phyloP scores from a whole-genome alignment of 2,329 filamentous ascomycete genomes.

The Colletotrichum graminicola region DNA sequence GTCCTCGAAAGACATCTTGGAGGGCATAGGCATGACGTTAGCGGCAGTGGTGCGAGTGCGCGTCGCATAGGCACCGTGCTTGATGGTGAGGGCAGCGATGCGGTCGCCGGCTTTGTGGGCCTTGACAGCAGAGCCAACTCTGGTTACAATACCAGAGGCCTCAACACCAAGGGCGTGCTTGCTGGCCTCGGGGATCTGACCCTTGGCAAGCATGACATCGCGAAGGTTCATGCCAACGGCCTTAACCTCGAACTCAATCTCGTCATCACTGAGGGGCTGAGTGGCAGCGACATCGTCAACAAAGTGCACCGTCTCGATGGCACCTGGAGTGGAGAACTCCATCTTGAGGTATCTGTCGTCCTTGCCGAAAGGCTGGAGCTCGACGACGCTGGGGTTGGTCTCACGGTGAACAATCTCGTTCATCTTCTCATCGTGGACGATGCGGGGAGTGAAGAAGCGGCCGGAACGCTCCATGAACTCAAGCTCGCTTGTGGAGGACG shows the following conservation, averaged over 20 bases:
- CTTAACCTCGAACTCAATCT: conserved; percentile 59
- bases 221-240: conserved; percentile 60
- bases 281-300: conserved; percentile 51
- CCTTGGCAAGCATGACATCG: conserved; percentile 60
- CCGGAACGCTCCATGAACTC: conserved; percentile 58
- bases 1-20: conserved; percentile 52
- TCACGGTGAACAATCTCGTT: conserved; percentile 59
- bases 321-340: conserved; percentile 54
- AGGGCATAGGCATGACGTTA: conserved; percentile 53
- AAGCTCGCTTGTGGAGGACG: conserved; percentile 53
- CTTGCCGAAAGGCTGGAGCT: conserved; percentile 56
- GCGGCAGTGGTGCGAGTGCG: conserved; percentile 43
- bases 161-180: conserved; percentile 48
- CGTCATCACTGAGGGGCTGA: conserved; percentile 49
- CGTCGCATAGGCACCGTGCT: conserved; percentile 44
- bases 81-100: conserved; percentile 44
- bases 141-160: conserved; percentile 51
- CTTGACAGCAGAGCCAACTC: conserved; percentile 48
- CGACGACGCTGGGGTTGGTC: conserved; percentile 54
- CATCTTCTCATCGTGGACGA: conserved; percentile 56
- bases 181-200: conserved; percentile 51
- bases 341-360: conserved; percentile 51
- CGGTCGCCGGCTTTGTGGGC: conserved; percentile 50
- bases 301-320: conserved; percentile 56
- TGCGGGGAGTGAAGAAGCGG: conserved; percentile 54